These are phyloP conservation scores for Tetratostichococcus sp. DNA, from an alignment of 139 green algal genomes.

Conservation along the genomic window DNA sequence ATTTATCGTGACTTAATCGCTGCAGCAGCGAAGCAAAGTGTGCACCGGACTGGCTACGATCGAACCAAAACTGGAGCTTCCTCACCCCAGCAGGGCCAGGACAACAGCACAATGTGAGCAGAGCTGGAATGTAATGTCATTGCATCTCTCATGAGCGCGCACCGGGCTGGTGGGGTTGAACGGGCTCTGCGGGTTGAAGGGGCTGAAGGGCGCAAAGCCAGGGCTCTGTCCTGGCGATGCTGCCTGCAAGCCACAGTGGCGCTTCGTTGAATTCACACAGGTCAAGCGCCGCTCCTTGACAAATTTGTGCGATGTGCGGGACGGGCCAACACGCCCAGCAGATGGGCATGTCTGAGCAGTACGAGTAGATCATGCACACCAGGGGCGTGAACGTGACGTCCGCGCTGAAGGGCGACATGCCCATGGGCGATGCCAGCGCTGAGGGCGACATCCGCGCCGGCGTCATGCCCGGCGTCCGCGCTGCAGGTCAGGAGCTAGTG, in stretches of 20 bases:
- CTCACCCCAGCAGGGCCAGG: too few species aligned
- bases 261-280: too few species aligned
- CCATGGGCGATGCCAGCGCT: slow-evolving; percentile 34
- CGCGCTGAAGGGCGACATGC: slow-evolving; percentile 47
- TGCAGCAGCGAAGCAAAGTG: too few species aligned
- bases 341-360: too few species aligned
- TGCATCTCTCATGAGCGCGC: too few species aligned
- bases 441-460: slow-evolving; percentile 44
- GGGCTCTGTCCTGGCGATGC: not conserved
- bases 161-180: slow-evolving; percentile 16
- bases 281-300: too few species aligned
- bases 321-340: too few species aligned
- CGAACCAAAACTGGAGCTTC: too few species aligned
- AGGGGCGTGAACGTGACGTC: slow-evolving; percentile 55
- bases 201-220: slow-evolving; percentile 7
- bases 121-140: too few species aligned
- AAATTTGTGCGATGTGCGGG: too few species aligned
- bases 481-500: not conserved
- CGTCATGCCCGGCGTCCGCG: slow-evolving; percentile 5
- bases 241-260: slow-evolving; percentile 6
- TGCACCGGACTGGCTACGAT: too few species aligned
- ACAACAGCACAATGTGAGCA: not conserved
- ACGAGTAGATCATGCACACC: too few species aligned
- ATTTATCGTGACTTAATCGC: not conserved
- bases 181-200: slow-evolving; percentile 14